phyloP scores from a whole-genome alignment of 495 filamentous ascomycete genomes.

The Evernia prunastri region DNA sequence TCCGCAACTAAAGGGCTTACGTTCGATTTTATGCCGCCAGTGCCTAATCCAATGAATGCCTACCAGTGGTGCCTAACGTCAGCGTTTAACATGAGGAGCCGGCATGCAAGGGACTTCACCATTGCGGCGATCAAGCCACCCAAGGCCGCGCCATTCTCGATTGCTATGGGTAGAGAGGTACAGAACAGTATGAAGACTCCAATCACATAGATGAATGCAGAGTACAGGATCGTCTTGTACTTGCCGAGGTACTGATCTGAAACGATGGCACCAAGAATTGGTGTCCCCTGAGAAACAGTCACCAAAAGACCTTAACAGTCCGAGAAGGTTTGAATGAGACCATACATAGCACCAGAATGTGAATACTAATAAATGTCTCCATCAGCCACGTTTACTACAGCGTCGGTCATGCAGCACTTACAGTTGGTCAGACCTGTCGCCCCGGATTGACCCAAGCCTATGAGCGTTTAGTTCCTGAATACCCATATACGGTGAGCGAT shows the following conservation, averaged over 20 bases:
- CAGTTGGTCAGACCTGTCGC: constrained; percentile 53
- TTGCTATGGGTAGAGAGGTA: constrained; percentile 42
- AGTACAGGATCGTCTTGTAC: constrained; percentile 62
- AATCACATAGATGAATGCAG: constrained; percentile 43
- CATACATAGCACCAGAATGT: constrained; percentile 66
- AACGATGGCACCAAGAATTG: constrained; percentile 61
- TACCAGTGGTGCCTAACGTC: not conserved
- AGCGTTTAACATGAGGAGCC: not conserved
- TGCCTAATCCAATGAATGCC: constrained; percentile 44
- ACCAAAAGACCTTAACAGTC: constrained; percentile 60
- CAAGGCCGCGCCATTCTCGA: constrained; percentile 42
- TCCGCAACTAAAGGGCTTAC: constrained; percentile 57
- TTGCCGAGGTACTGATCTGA: constrained; percentile 66
- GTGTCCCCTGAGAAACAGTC: constrained; percentile 39
- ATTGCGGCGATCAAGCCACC: constrained; percentile 45
- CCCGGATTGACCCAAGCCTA: constrained; percentile 39
- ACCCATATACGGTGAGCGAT: constrained; percentile 1
- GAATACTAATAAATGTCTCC: constrained; percentile 22
- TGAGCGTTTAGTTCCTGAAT: not conserved
- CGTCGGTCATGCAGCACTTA: not conserved
- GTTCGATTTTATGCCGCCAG: constrained; percentile 73
- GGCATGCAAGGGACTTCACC: constrained; percentile 20
- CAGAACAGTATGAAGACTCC: constrained; percentile 46
- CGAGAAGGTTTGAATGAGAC: constrained; percentile 57
- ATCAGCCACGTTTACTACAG: not conserved